Evolutionary conservation across 2,329 filamentous ascomycete species (phyloP), one percentile per base, ranked within the genome.

Genomic region (Uncinocarpus reesii): DNA sequence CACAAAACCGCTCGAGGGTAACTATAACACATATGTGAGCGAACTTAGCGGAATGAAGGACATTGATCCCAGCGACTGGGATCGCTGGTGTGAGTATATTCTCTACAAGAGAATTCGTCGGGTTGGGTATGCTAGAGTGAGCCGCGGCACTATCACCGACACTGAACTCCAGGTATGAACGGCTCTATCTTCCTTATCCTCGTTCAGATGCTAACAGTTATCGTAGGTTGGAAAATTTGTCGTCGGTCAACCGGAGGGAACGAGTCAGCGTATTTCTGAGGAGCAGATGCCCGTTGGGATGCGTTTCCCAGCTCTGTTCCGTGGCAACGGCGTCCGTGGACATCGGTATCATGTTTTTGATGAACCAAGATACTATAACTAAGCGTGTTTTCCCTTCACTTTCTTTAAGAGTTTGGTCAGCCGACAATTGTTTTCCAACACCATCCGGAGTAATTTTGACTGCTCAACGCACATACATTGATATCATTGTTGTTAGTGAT

Each of bases 41-140:
- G 77, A 87, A 46, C 72, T 72, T 50, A 94, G 85, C 50, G 86
- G 88, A 7, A 98, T 98, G 92, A 81, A 86, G 60, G 92, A 98
- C 61, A 92, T 98, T 42, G 92, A 98, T 61, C 78, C 82, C 0
- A 81, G 75, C 2, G 92, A 98, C 64, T 95, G 88, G 88, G 92
- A 98, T 65, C 76, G 92, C 48, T 98, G 92, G 92, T 98, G 92
- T 71, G 90, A 98, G 71, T 98, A 98, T 67, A 95, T 98, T 56
- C 71, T 98, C 21, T 98, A 87, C 75, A 95, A 95, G 73, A 81
- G 81, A 10, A 69, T 98, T 53, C 83, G 81, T 67, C 78, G 90
- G 53, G 83, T 84, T 0, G 90, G 87, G 1, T 98, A 98, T 64
- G 92, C 92, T 3, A 75, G 92, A 47, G 83, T 98, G 45, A 90